phyloP scores from a whole-genome alignment of 2,329 filamentous ascomycete species.

The Cytospora mali region DNA sequence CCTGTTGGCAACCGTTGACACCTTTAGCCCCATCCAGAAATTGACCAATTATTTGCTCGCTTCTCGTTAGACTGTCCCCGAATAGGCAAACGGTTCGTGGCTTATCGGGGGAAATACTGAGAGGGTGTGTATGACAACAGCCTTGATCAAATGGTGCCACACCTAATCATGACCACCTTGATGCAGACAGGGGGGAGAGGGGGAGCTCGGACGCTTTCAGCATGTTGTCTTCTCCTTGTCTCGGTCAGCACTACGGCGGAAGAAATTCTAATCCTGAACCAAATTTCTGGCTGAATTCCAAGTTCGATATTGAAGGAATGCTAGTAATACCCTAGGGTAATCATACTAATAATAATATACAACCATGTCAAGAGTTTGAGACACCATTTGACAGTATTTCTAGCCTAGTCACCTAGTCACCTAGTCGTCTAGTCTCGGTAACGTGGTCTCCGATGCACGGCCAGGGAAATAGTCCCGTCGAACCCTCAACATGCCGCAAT shows the following conservation, averaged over 20 bases:
- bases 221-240: not conserved
- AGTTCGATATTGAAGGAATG: not conserved
- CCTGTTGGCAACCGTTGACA: not conserved
- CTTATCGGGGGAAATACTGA: not conserved
- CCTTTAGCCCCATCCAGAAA: not conserved
- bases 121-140: not conserved
- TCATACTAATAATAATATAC: too few relatives aligned
- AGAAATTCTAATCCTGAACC: not conserved
- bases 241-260: not conserved
- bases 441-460: not conserved
- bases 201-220: not conserved
- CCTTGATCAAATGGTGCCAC: not conserved
- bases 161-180: not conserved
- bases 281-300: not conserved
- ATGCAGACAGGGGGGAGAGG: not conserved
- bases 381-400: not conserved
- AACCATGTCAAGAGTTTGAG: not conserved
- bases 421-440: not conserved
- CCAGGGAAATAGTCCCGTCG: not conserved
- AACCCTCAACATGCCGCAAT: not conserved
- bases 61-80: not conserved
- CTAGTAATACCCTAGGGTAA: too few relatives aligned
- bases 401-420: too few relatives aligned
- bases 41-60: slow-evolving; percentile 11
- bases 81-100: not conserved